Conservation (phyloP, 2,329 filamentous ascomycete genomes). For the Fusarium sp. region DNA sequence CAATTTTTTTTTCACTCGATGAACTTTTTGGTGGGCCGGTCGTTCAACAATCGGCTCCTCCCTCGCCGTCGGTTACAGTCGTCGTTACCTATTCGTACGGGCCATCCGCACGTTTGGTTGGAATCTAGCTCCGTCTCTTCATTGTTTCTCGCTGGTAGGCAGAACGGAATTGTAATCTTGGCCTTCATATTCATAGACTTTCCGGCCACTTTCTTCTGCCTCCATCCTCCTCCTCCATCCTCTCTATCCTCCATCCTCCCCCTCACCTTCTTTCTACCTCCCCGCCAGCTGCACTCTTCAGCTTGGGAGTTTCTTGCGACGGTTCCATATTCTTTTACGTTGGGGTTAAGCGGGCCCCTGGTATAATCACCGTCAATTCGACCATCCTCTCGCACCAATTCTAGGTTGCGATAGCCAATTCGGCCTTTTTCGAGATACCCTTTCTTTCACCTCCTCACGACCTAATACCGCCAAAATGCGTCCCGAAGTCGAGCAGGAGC, state of each 20-base stretch:
- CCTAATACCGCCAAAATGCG: conserved; percentile 73
- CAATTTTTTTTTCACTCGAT: conserved; percentile 50
- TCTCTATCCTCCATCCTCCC: conserved; percentile 12
- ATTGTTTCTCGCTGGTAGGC: conserved; percentile 46
- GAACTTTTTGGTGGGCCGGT: conserved; percentile 49
- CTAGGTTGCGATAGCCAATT: conserved; percentile 43
- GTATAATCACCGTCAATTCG: conserved; percentile 41
- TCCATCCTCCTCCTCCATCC: conserved; percentile 33
- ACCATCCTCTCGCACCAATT: conserved; percentile 41
- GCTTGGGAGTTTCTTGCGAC: conserved; percentile 43
- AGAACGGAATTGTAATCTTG: conserved; percentile 38
- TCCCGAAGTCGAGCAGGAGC: conserved; percentile 99
- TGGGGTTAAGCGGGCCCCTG: conserved; percentile 45
- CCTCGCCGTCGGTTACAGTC: conserved; percentile 44
- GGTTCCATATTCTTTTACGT: conserved; percentile 41
- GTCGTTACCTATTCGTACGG: conserved; percentile 46
- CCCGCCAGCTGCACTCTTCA: conserved; percentile 44
- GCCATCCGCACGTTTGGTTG: conserved; percentile 37
- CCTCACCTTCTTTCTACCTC: conserved; percentile 29
- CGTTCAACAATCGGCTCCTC: conserved; percentile 52
- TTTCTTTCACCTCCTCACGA: conserved; percentile 43
- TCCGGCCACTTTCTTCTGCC: conserved; percentile 43
- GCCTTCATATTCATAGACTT: conserved; percentile 44
- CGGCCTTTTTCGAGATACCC: conserved; percentile 47
- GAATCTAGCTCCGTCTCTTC: conserved; percentile 36